A percentile compares a stretch with the other conserved stretches of the same genome.
phyloP scores from a whole-genome alignment of 768 basidiomycete species.

The Hypholoma fasciculare region DNA sequence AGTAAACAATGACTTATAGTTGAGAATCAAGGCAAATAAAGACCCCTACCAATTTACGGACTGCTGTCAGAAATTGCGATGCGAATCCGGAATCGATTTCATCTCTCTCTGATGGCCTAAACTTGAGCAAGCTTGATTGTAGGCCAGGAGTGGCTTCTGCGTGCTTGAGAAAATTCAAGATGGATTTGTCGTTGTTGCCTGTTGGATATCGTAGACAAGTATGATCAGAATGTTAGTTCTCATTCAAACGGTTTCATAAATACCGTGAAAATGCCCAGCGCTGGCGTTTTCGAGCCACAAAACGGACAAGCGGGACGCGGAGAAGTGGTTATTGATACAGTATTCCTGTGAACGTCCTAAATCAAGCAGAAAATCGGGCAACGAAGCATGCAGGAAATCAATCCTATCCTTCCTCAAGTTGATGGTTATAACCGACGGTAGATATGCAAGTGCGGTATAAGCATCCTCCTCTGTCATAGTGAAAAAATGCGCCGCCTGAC shows the following conservation, averaged over 20 bases:
- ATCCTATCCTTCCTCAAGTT: neutral
- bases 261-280: neutral
- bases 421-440: neutral
- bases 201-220: too few relatives aligned
- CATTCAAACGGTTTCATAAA: too few relatives aligned
- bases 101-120: neutral
- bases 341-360: neutral
- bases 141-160: neutral
- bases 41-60: neutral
- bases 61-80: neutral
- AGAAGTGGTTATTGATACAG: neutral
- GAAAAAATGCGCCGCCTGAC: neutral
- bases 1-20: too few relatives aligned
- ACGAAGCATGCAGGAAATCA: conserved; percentile 5
- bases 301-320: neutral
- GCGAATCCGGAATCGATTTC: neutral
- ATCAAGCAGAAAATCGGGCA: conserved; percentile 7
- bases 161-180: neutral
- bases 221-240: too few relatives aligned
- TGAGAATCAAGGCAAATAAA: too few relatives aligned
- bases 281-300: neutral
- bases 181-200: neutral
- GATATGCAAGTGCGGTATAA: neutral
- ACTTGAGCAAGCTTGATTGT: neutral
- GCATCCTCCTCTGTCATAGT: neutral